Percentiles rank a stretch among this genome's conserved stretches.
These are phyloP conservation scores for Leccinellum luteum DNA, from an alignment of 768 basidiomycete genomes.

Conservation along the genomic window DNA sequence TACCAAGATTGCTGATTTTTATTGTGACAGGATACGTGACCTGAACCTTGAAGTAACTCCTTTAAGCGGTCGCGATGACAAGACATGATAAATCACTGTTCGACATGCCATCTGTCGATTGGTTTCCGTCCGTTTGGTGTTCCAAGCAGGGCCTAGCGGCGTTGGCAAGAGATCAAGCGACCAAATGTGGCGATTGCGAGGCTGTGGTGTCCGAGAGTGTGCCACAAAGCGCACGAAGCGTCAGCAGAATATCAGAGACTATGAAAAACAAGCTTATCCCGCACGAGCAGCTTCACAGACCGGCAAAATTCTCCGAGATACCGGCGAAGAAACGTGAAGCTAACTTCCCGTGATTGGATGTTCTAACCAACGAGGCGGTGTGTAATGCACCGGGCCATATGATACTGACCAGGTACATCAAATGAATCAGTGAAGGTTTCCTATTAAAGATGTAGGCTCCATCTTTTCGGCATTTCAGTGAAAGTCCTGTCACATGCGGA, in stretches of 20 bases:
- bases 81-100: constrained; percentile 3
- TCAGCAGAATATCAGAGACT: constrained; percentile 16
- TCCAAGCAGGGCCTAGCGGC: not conserved
- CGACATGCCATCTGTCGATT: not conserved
- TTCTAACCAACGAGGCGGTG: constrained; percentile 10
- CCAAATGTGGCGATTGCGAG: constrained; percentile 8
- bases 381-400: constrained; percentile 12
- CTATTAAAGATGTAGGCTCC: constrained; percentile 6
- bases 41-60: constrained; percentile 6
- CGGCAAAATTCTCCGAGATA: not conserved
- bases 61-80: constrained; percentile 6
- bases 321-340: not conserved
- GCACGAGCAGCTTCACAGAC: not conserved
- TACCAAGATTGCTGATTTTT: not conserved
- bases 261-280: constrained; percentile 8
- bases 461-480: constrained; percentile 6
- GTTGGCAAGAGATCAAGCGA: not conserved
- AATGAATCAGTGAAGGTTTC: constrained; percentile 13
- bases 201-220: constrained; percentile 31
- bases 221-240: constrained; percentile 29
- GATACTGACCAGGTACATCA: constrained; percentile 23
- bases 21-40: not conserved
- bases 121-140: constrained; percentile 4
- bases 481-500: constrained; percentile 18
- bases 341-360: constrained; percentile 2